Percentiles rank a stretch among this genome's conserved stretches.
Evolutionary conservation across 441 rosid genomes (phyloP).

Genomic region (Populus tomentosa): DNA sequence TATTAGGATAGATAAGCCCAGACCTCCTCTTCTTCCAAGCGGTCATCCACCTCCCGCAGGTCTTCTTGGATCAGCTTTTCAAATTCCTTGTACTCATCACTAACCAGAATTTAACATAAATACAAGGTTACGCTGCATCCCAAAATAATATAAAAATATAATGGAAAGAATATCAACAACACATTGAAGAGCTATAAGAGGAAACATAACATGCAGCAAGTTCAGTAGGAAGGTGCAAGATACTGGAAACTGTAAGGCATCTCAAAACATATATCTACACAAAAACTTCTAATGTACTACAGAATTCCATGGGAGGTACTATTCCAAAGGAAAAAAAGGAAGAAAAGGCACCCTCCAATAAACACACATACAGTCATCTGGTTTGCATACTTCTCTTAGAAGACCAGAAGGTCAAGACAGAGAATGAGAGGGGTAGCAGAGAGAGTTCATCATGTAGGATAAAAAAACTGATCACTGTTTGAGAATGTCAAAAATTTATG

Average conservation of each 20-base stretch:
- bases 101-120: conserved; percentile 24
- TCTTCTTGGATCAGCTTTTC: conserved; percentile 93
- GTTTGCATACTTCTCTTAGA: background rate
- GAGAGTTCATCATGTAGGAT: background rate
- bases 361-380: background rate
- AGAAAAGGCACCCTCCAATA: background rate
- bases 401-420: background rate
- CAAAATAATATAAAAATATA: background rate
- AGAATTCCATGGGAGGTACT: background rate
- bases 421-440: background rate
- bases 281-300: background rate
- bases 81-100: conserved; percentile 94
- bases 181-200: background rate
- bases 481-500: background rate
- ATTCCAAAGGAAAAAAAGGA: background rate
- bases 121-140: conserved; percentile 6
- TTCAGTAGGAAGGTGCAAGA: background rate
- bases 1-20: background rate
- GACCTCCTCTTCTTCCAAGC: conserved; percentile 98
- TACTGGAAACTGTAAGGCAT: background rate
- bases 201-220: background rate
- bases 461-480: background rate
- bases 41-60: conserved; percentile 77
- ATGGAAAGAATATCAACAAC: background rate
- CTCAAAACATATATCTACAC: background rate